These are phyloP conservation scores for Straminergon stramineum DNA, from an alignment of 225 moss, liverwort and hornwort genomes.

Conservation along the genomic window DNA sequence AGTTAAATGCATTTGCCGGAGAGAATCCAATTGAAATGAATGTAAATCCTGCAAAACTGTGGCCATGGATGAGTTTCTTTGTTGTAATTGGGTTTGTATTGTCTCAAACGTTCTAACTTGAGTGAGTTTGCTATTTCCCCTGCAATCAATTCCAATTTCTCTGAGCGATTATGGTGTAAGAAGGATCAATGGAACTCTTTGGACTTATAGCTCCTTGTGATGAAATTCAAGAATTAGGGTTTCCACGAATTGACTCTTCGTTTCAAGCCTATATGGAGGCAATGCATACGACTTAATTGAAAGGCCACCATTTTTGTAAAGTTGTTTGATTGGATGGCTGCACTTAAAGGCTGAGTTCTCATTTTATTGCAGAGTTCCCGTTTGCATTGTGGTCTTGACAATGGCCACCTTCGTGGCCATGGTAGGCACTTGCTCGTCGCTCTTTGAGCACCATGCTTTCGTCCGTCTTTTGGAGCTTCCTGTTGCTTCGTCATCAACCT, in stretches of 20 bases:
- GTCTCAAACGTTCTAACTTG: neutral
- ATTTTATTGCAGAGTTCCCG: neutral
- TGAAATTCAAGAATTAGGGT: neutral
- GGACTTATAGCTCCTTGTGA: neutral
- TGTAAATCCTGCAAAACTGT: neutral
- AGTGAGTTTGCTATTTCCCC: neutral
- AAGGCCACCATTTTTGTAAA: too few relatives aligned
- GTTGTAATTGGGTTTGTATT: neutral
- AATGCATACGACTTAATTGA: neutral
- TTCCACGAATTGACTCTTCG: neutral
- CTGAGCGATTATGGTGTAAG: too few relatives aligned
- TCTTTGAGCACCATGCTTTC: slow-evolving; percentile 36
- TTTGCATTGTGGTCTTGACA: neutral
- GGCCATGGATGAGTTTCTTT: neutral
- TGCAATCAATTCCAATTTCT: neutral
- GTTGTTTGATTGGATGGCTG: neutral
- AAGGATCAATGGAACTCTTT: neutral
- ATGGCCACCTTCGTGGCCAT: slow-evolving; percentile 9
- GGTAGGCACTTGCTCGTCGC: slow-evolving; percentile 6
- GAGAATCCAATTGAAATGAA: neutral
- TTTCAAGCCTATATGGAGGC: neutral
- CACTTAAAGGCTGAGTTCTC: neutral
- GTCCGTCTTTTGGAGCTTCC: slow-evolving; percentile 46
- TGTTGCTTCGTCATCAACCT: slow-evolving; percentile 9
- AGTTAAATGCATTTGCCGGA: neutral